Conservation (phyloP, 2,329 filamentous ascomycete genomes). For the Coccinonectria pachysandricola region DNA sequence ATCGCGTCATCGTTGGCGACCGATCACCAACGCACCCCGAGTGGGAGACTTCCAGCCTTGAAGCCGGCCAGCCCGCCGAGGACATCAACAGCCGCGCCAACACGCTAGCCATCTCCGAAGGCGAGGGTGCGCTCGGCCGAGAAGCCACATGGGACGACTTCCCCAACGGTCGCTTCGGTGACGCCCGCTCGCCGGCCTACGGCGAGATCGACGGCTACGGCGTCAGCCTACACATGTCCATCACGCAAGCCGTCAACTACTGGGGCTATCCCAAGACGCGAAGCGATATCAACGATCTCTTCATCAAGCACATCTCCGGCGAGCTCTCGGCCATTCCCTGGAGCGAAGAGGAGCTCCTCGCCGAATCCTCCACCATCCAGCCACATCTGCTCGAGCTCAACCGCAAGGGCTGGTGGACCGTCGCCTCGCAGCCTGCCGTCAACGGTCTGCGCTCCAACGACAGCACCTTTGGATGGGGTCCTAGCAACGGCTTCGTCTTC, state of each 20-base stretch:
- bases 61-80: slow-evolving; percentile 66
- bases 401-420: slow-evolving; percentile 82
- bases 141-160: slow-evolving; percentile 99
- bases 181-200: slow-evolving; percentile 84
- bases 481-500: slow-evolving; percentile 85
- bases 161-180: slow-evolving; percentile 91
- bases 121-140: slow-evolving; percentile 76
- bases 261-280: slow-evolving; percentile 70
- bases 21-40: slow-evolving; percentile 47
- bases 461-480: slow-evolving; percentile 84
- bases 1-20: slow-evolving; percentile 72
- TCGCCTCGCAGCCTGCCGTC: slow-evolving; percentile 89
- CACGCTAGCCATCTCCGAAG: slow-evolving; percentile 87
- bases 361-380: slow-evolving; percentile 76
- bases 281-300: slow-evolving; percentile 68
- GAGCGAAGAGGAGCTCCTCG: slow-evolving; percentile 80
- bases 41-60: slow-evolving; percentile 63
- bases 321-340: slow-evolving; percentile 76
- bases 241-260: slow-evolving; percentile 69
- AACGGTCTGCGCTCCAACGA: slow-evolving; percentile 74
- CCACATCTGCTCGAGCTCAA: slow-evolving; percentile 68
- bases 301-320: slow-evolving; percentile 71
- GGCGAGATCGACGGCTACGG: slow-evolving; percentile 98
- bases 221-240: slow-evolving; percentile 83
- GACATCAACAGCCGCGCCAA: slow-evolving; percentile 70